Evolutionary conservation across 2,329 filamentous ascomycete genomes (phyloP).

Genomic region (Xylaria sp.): DNA sequence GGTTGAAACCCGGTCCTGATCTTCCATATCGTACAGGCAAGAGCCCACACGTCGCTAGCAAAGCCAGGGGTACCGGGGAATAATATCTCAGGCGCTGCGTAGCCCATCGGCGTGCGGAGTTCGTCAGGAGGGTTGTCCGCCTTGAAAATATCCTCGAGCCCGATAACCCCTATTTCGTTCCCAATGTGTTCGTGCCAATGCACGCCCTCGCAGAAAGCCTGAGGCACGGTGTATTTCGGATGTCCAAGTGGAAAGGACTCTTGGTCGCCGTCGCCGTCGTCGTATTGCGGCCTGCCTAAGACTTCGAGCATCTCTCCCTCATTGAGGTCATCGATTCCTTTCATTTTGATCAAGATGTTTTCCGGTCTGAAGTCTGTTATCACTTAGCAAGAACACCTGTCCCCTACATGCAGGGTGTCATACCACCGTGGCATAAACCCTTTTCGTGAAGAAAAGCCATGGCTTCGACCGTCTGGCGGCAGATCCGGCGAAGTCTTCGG

Average conservation of each 20-base stretch:
- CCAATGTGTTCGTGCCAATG: not conserved
- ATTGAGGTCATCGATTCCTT: not conserved
- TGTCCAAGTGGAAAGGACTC: not conserved
- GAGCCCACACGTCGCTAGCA: slow-evolving; percentile 2
- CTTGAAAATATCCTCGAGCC: not conserved
- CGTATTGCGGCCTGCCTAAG: not conserved
- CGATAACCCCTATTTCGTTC: not conserved
- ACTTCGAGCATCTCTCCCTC: not conserved
- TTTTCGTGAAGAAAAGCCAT: slow-evolving; percentile 3
- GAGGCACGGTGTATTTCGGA: not conserved
- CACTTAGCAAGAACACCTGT: too few species aligned
- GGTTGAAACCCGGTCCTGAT: not conserved
- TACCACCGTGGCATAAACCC: slow-evolving; percentile 1
- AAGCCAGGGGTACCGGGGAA: not conserved
- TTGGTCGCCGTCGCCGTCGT: not conserved
- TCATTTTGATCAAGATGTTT: slow-evolving; percentile 1
- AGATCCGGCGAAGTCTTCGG: not conserved
- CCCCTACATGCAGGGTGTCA: too few species aligned
- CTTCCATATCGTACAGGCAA: slow-evolving; percentile 1
- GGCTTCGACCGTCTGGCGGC: not conserved
- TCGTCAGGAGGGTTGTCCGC: not conserved
- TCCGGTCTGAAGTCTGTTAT: slow-evolving; percentile 1
- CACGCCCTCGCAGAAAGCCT: not conserved
- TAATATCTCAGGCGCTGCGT: not conserved
- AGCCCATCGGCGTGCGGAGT: not conserved